phyloP scores from a whole-genome alignment of 805 yeast genomes.

The Saccharomycodes ludwigii region DNA sequence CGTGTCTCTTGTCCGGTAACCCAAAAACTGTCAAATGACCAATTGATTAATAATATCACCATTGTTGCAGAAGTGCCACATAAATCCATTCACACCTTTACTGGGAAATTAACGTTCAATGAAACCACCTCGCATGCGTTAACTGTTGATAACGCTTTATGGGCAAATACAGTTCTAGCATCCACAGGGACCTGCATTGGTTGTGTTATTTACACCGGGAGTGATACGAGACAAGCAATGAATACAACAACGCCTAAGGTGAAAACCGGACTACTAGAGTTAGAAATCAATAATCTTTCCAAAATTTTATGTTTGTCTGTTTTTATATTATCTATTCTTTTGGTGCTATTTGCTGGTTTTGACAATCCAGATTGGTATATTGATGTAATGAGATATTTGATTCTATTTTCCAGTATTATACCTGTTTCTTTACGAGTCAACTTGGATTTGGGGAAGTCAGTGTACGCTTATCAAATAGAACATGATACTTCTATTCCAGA shows the following conservation, averaged over 20 bases:
- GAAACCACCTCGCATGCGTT: slow-evolving; percentile 48
- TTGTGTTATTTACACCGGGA: slow-evolving; percentile 79
- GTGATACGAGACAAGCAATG: slow-evolving; percentile 88
- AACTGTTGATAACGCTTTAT: slow-evolving; percentile 80
- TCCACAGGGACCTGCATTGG: slow-evolving; percentile 80
- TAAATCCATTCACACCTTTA: slow-evolving; percentile 69
- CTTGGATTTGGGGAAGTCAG: slow-evolving; percentile 88
- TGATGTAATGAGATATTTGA: slow-evolving; percentile 80
- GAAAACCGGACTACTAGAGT: slow-evolving; percentile 78
- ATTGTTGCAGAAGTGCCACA: slow-evolving; percentile 74
- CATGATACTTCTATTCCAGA: slow-evolving; percentile 71
- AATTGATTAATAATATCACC: slow-evolving; percentile 35
- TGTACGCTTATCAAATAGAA: slow-evolving; percentile 90
- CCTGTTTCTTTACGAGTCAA: slow-evolving; percentile 94
- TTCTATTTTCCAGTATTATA: slow-evolving; percentile 85
- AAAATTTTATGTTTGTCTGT: slow-evolving; percentile 84
- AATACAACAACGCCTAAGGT: slow-evolving; percentile 82
- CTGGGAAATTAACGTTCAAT: slow-evolving; percentile 58
- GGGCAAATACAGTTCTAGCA: slow-evolving; percentile 98
- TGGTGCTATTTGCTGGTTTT: slow-evolving; percentile 76
- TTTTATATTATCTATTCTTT: slow-evolving; percentile 56
- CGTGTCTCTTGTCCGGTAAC: slow-evolving; percentile 67
- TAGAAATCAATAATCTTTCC: slow-evolving; percentile 80
- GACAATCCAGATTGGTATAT: slow-evolving; percentile 62
- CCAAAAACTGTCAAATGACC: slow-evolving; percentile 43